Evolutionary conservation across 2,329 filamentous ascomycete genomes (phyloP).

Genomic region (Xylaria sp.): DNA sequence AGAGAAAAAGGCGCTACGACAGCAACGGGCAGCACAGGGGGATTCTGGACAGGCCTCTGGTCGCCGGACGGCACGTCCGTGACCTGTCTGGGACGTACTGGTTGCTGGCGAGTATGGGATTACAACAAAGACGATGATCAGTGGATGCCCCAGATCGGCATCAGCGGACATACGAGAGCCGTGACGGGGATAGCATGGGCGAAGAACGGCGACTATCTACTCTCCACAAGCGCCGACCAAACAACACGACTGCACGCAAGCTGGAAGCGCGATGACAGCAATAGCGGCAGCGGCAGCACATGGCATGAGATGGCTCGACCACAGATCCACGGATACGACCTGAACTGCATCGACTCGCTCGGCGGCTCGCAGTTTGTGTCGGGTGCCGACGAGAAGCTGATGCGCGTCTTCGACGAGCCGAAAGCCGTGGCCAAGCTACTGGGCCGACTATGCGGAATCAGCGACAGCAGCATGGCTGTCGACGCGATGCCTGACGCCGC

Average conservation of each 20-base stretch:
- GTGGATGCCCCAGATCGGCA: constrained; percentile 78
- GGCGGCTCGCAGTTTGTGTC: constrained; percentile 81
- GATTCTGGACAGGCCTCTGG: constrained; percentile 97
- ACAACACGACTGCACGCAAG: constrained; percentile 85
- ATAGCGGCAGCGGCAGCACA: constrained; percentile 54
- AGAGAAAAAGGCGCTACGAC: constrained; percentile 94
- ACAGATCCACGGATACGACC: constrained; percentile 97
- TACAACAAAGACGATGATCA: constrained; percentile 64
- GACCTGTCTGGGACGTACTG: constrained; percentile 84
- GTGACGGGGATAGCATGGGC: constrained; percentile 88
- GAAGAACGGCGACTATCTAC: constrained; percentile 77
- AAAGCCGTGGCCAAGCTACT: constrained; percentile 80
- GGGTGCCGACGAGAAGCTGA: constrained; percentile 96
- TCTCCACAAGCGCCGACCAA: constrained; percentile 91
- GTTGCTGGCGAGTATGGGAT: constrained; percentile 90
- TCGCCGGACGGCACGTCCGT: constrained; percentile 76
- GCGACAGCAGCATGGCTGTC: constrained; percentile 40
- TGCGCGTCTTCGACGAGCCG: constrained; percentile 92
- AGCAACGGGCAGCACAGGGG: constrained; percentile 92
- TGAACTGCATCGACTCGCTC: constrained; percentile 89
- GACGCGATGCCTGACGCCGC: constrained; percentile 78
- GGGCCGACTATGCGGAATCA: constrained; percentile 68
- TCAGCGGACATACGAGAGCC: constrained; percentile 82
- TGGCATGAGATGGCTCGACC: constrained; percentile 97
- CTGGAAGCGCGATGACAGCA: constrained; percentile 63